These are phyloP conservation scores for Aspergillus tamarii DNA, from an alignment of 2,329 filamentous ascomycete species.

Conservation along the genomic window DNA sequence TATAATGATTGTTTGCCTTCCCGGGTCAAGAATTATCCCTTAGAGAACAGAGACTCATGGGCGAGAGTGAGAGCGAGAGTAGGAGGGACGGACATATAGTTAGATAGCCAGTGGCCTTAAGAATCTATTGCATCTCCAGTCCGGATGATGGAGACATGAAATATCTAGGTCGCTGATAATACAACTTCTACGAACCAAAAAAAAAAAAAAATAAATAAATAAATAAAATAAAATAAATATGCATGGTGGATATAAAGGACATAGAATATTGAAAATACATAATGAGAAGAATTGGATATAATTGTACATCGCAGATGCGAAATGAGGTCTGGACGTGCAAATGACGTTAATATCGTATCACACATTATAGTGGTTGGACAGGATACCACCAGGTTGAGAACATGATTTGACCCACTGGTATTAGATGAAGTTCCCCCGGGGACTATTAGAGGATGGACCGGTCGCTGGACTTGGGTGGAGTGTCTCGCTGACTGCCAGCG, in stretches of 20 bases:
- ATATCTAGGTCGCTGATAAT: not conserved
- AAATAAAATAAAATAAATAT: no score
- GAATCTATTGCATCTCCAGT: no score
- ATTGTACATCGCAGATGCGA: not conserved
- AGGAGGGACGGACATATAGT: no score
- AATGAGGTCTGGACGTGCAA: not conserved
- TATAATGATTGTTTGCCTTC: no score
- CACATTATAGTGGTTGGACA: not conserved
- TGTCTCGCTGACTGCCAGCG: constrained; percentile 5
- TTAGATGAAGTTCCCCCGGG: not conserved
- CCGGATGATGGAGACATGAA: not conserved
- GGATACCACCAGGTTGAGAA: not conserved
- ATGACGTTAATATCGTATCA: not conserved
- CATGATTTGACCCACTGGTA: not conserved
- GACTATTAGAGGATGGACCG: not conserved
- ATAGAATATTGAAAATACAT: not conserved
- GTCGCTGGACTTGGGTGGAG: not conserved
- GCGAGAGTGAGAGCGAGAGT: no score
- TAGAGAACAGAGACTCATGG: no score
- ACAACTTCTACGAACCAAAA: not conserved
- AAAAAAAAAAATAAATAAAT: no score
- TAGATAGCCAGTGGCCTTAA: no score
- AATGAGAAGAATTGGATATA: not conserved
- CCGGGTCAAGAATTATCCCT: no score
- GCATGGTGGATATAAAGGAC: not conserved